Conservation (phyloP, 2,329 filamentous ascomycete species). For the Diaporthe sp. region DNA sequence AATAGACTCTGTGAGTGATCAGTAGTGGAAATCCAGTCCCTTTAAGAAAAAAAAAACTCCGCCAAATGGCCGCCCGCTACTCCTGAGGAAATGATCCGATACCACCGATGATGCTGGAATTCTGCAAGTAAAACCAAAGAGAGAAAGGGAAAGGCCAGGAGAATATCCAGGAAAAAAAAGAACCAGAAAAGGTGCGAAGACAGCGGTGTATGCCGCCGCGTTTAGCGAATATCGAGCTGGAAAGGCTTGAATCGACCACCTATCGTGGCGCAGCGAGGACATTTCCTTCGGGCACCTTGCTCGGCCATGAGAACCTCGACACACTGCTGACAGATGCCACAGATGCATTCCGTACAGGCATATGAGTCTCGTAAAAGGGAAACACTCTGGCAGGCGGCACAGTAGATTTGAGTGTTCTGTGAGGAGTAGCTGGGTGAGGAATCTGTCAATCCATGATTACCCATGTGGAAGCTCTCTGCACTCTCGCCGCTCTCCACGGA, state of each 20-base stretch:
- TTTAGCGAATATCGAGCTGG: constrained; percentile 83
- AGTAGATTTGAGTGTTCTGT: constrained; percentile 90
- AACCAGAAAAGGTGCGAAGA: constrained; percentile 2
- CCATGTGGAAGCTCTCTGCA: constrained; percentile 80
- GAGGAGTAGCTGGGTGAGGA: constrained; percentile 82
- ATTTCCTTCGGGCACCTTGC: constrained; percentile 81
- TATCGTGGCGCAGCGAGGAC: constrained; percentile 83
- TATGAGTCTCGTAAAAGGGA: constrained; percentile 87
- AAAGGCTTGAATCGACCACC: constrained; percentile 88
- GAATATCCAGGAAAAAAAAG: constrained; percentile 20
- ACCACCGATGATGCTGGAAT: constrained; percentile 38
- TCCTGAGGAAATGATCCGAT: constrained; percentile 28
- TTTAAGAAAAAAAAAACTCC: constrained; percentile 32
- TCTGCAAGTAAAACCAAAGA: constrained; percentile 42
- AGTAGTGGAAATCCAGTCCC: constrained; percentile 33
- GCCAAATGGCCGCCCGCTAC: constrained; percentile 33
- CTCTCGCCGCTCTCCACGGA: constrained; percentile 86
- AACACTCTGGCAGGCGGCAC: constrained; percentile 85
- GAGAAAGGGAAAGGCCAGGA: constrained; percentile 32
- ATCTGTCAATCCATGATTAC: constrained; percentile 72
- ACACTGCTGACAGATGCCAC: constrained; percentile 89
- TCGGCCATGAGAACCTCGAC: constrained; percentile 85
- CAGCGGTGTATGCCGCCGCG: constrained; percentile 14
- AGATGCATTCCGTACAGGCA: constrained; percentile 96
- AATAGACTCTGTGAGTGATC: constrained; percentile 38